These are phyloP conservation scores for Trichosanthes truncata DNA, from an alignment of 306 rosid species.

Conservation along the genomic window DNA sequence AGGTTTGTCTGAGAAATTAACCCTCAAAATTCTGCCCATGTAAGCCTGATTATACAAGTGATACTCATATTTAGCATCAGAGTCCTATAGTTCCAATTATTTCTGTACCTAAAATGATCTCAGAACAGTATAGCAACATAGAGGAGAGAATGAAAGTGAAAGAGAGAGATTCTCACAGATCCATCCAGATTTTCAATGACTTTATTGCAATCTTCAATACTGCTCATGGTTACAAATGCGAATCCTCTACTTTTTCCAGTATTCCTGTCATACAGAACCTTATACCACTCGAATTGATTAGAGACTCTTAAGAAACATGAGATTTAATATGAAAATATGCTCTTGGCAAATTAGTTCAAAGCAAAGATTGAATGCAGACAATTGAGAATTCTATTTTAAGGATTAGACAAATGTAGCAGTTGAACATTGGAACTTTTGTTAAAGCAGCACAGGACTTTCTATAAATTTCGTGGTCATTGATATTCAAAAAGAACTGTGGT, in stretches of 20 bases:
- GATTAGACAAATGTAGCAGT: not conserved
- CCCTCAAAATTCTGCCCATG: conserved; percentile 76
- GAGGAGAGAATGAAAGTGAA: not conserved
- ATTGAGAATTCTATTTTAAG: not conserved
- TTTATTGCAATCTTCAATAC: conserved; percentile 56
- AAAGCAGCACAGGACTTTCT: not conserved
- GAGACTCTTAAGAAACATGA: not conserved
- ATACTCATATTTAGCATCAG: not conserved
- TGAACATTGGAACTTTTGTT: not conserved
- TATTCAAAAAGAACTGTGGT: not conserved
- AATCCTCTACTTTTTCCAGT: conserved; percentile 91
- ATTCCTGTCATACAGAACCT: conserved; percentile 80
- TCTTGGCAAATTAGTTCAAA: not conserved
- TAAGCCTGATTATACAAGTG: conserved; percentile 39
- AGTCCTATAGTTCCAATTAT: not conserved
- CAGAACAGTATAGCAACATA: not conserved
- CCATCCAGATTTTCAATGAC: conserved; percentile 74
- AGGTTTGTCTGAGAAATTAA: conserved; percentile 80
- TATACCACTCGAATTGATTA: conserved; percentile 1
- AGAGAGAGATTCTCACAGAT: conserved; percentile 41
- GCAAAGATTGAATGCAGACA: not conserved
- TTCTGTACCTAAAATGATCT: not conserved
- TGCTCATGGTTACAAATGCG: conserved; percentile 92
- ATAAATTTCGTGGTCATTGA: not conserved
- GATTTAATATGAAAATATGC: not conserved